These are phyloP conservation scores for Silene uniflora DNA, from an alignment of 148 eudicot genomes.

Conservation along the genomic window DNA sequence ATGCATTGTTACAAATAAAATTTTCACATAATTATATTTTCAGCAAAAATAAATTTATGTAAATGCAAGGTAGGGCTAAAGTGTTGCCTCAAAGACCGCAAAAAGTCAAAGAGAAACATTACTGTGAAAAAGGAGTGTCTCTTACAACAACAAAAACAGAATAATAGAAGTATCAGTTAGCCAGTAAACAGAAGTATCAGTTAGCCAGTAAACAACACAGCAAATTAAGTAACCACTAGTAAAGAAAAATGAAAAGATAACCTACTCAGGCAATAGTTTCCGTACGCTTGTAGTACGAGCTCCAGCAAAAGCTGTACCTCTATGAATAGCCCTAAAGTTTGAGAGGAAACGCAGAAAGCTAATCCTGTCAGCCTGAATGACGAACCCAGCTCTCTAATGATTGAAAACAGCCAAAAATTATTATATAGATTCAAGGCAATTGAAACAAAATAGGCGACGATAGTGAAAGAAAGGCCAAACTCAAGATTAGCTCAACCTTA, in stretches of 20 bases:
- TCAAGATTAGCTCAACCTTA: slow-evolving; percentile 3
- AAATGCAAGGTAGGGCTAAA: too few relatives aligned
- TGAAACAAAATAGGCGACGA: neutral
- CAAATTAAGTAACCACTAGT: neutral
- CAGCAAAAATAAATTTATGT: too few relatives aligned
- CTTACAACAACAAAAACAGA: too few relatives aligned
- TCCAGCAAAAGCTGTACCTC: slow-evolving; percentile 90
- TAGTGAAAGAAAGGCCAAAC: neutral
- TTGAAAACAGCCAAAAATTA: slow-evolving; percentile 11
- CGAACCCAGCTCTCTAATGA: slow-evolving; percentile 83
- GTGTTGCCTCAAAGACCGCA: too few relatives aligned
- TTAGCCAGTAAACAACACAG: neutral
- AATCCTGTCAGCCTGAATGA: slow-evolving; percentile 81
- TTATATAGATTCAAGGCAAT: neutral
- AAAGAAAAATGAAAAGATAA: neutral
- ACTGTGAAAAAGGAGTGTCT: too few relatives aligned
- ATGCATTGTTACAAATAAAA: too few relatives aligned
- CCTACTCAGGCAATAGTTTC: slow-evolving; percentile 96
- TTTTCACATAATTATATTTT: too few relatives aligned
- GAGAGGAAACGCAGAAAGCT: slow-evolving; percentile 81
- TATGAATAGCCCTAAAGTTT: slow-evolving; percentile 91
- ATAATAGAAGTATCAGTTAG: too few relatives aligned
- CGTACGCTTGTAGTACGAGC: slow-evolving; percentile 97
- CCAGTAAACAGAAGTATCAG: neutral
- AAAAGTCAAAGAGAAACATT: too few relatives aligned